These are phyloP conservation scores for Silene coronaria DNA, from an alignment of 179 eudicot genomes.

Conservation along the genomic window DNA sequence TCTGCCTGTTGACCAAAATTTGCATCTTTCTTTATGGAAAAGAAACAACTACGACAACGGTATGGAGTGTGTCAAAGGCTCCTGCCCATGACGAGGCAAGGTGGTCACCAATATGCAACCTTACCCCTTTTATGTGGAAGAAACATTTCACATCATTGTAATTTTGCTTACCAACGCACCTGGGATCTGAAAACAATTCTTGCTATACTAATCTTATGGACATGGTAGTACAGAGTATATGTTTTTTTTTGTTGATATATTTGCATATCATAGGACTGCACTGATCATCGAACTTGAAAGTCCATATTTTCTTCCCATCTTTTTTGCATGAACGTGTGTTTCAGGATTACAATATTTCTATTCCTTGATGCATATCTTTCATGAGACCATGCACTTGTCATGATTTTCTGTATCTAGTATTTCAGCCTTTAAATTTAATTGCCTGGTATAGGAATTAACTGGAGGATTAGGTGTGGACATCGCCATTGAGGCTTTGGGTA, in stretches of 20 bases:
- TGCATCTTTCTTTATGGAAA: neutral
- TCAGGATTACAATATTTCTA: neutral
- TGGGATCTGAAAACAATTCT: too few species aligned
- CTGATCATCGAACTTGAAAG: neutral
- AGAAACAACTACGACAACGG: neutral
- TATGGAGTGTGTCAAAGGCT: neutral
- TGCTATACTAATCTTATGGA: neutral
- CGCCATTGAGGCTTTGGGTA: constrained; percentile 93
- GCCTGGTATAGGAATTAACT: constrained; percentile 62
- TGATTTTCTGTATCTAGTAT: neutral
- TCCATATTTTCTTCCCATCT: neutral
- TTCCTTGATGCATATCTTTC: neutral
- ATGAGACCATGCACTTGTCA: neutral
- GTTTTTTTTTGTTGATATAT: neutral
- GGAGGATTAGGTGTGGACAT: constrained; percentile 93
- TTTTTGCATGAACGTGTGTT: neutral
- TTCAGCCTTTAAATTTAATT: constrained; percentile 1
- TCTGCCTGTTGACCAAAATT: neutral
- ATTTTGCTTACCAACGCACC: too few species aligned
- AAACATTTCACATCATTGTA: too few species aligned
- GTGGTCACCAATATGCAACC: too few species aligned
- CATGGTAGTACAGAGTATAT: neutral
- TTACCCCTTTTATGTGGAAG: too few species aligned
- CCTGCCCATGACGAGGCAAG: neutral
- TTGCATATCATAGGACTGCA: neutral